Base-by-base conservation (phyloP, 495 filamentous ascomycete species). In the Elaphomyces granulatus region DNA sequence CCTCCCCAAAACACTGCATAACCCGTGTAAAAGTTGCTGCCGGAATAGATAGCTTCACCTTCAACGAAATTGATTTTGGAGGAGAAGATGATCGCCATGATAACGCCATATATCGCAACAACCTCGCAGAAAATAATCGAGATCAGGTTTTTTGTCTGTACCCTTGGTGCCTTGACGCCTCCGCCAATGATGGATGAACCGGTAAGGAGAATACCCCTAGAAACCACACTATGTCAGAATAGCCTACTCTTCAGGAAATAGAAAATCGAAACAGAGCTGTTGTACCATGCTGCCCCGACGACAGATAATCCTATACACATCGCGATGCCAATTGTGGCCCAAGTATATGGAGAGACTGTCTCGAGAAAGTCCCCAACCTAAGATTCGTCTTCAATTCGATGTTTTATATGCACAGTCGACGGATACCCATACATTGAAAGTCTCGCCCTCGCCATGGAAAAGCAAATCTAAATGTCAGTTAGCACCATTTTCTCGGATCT, bases 81-180 rank as follows among this genome's bases (percentile, higher is more conserved):
- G 28, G 87, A 92, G 68, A 94, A 95, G 34, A 99, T 78, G 58
- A 99, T 99, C 45, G 88, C 79, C 84, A 96, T 96, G 64, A 99
- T 99, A 51, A 99, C 87, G 51, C 92, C 92, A 70, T 99, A 99
- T 58, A 99, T 99, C 53, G 92, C 92, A 45, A 99, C 92, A 48
- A 96, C 92, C 64, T 99, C 92, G 67, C 92, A 99, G 72, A 99
- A 99, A 67, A 99, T 95, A 67, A 99, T 96, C 49, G 92, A 96
- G 55, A 99, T 94, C 44, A 99, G 60, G 65, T 96, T 99, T 76
- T 99, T 99, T 38, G 92, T 99, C 49, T 88, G 81, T 57, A 99
- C 96, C 47, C 90, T 77, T 15, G 90, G 92, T 19, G 92, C 90
- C 51, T 80, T 82, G 56, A 99, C 92, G 63, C 92, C 92, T 45